Evolutionary conservation across 2,329 filamentous ascomycete genomes (phyloP), one percentile per base, ranked within the genome.

Genomic region (Pseudocercospora fijiensis): DNA sequence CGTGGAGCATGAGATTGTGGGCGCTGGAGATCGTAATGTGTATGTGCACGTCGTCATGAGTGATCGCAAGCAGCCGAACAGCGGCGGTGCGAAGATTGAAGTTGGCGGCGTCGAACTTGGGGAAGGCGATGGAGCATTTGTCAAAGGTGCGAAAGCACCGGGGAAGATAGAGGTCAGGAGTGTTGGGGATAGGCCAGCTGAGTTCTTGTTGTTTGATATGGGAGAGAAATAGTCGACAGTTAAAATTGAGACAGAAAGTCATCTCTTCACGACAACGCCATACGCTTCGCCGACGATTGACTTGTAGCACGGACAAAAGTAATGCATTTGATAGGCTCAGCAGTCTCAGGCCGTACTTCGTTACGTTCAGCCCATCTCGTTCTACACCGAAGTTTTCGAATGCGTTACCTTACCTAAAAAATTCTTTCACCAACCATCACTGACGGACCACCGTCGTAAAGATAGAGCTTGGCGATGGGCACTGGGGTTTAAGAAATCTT

Each of bases 61-160:
- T 30, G 77, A 74, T 30, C 71, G 76, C 41, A 73, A 66, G 62
- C 81, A 82, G 72, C 80, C 88, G 0, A 89, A 90, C 79, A 83
- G 83, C 45, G 90, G 90, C 24, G 90, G 87, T 69, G 84, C 90
- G 41, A 91, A 86, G 81, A 86, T 96, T 64, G 78, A 84, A 84
- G 68, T 79, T 88, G 71, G 90, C 84, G 86, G 90, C 66, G 85
- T 85, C 0, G 79, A 90, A 16, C 75, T 96, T 18, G 80, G 79
- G 0, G 92, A 96, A 77, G 92, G 92, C 0, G 92, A 96, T 77
- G 91, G 91, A 16, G 90, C 90, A 0, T 95, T 91, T 76, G 79
- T 96, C 6, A 86, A 88, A 6, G 76, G 74, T 5, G 76, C 77
- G 1, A 72, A 64, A n/a, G 79, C 80, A 0, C 79, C 79, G 0